Base-by-base conservation (phyloP, 139 green algal genomes). In the Astrephomene gubernaculifera region DNA sequence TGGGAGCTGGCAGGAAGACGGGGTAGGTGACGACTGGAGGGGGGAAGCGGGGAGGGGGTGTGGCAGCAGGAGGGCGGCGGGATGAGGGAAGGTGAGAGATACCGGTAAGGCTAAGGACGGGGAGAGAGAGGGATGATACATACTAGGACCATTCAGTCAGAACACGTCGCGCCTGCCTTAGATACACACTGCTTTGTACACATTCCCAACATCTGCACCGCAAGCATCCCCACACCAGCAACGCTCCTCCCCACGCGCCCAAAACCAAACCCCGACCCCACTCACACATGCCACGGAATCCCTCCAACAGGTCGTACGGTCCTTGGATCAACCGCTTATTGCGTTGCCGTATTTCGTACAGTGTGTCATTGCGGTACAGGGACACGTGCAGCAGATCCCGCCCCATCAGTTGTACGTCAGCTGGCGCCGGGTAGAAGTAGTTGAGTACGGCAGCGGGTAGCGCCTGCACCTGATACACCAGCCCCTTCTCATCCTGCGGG, bases 291-390 rank as follows among this genome's bases (percentile, higher is more conserved):
- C 61, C 78, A 24, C 53, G 31, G 44, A 84, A 84, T 19, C 78
- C 78, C 78, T 84, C 78, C 43, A 84, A 41, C 63, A 84, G 44
- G n/a, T 52, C n/a, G 78, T 84, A 84, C 43, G 78, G 78, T 22
- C 78, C 78, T n/a, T 75, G 44, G n/a, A 84, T 25, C 21, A 74
- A 63, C 19, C 78, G 61, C 33, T 74, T 4, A 44, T 84, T 29
- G 3, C 44, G 63, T 1, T 21, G 35, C 19, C 64, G 39, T 31
- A 84, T 84, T 44, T 80, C 60, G 19, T 41, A 65, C 31, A 84
- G 24, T 25, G 78, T 74, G 78, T 84, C 76, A 1, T 83, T 43
- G 2, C 76, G 60, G 43, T 83, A 83, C 43, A 63, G 41, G 60
- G 76, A 60, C 60, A 83, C 60, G 24, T 68, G 72, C 36, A 84